Percentiles rank a stretch among this genome's conserved stretches.
These are phyloP conservation scores for Forsythia suspensa DNA, from an alignment of 257 asterid genomes.

Conservation along the genomic window DNA sequence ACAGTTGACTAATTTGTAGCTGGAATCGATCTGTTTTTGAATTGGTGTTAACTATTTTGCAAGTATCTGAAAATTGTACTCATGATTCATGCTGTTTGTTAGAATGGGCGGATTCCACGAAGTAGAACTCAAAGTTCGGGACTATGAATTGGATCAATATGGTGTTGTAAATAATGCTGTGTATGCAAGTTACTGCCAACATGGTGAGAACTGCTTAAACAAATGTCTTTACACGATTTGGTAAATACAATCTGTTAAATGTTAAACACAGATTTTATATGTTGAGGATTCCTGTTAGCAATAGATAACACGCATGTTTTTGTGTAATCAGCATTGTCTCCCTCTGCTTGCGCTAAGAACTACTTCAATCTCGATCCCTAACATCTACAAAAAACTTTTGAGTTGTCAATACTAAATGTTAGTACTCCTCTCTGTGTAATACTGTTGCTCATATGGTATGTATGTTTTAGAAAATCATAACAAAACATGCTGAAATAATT, in stretches of 20 bases:
- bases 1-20: background rate
- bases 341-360: background rate
- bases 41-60: background rate
- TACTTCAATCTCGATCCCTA: background rate
- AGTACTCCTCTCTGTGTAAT: background rate
- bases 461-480: background rate
- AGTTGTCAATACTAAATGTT: background rate
- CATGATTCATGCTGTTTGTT: conserved; percentile 20
- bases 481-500: background rate
- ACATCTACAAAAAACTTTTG: background rate
- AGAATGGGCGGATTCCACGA: conserved; percentile 73
- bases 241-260: background rate
- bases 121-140: conserved; percentile 81
- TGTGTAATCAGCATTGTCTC: background rate
- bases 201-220: conserved; percentile 53
- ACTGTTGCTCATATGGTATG: background rate
- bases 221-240: background rate
- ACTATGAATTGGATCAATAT: conserved; percentile 91
- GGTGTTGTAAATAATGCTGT: conserved; percentile 91
- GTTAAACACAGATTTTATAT: background rate
- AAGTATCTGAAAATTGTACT: background rate
- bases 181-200: conserved; percentile 90
- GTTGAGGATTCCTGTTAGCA: background rate
- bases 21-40: background rate
- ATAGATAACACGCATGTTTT: background rate